These are phyloP conservation scores for Fusarium sp. DNA, from an alignment of 2,329 filamentous ascomycete species.

Conservation along the genomic window DNA sequence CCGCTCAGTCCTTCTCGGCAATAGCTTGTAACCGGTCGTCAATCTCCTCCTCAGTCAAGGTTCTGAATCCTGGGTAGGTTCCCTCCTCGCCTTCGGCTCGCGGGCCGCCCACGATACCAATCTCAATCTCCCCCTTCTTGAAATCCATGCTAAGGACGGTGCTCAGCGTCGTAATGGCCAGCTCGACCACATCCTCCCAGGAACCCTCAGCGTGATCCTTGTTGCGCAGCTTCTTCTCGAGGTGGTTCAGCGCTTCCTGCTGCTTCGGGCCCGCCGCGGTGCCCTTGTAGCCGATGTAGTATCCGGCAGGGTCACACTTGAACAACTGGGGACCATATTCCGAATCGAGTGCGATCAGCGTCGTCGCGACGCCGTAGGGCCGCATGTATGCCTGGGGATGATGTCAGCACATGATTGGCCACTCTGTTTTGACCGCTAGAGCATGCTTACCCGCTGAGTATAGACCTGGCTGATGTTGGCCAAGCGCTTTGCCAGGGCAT, in stretches of 20 bases:
- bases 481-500: constrained; percentile 94
- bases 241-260: constrained; percentile 96
- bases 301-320: constrained; percentile 98
- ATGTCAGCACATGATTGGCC: constrained; percentile 41
- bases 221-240: constrained; percentile 99
- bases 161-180: constrained; percentile 94
- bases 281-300: constrained; percentile 98
- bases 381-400: constrained; percentile 86
- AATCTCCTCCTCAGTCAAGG: constrained; percentile 96
- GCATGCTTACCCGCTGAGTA: constrained; percentile 82
- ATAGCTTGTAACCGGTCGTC: constrained; percentile 98
- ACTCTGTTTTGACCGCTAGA: constrained; percentile 22
- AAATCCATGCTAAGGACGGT: constrained; percentile 98
- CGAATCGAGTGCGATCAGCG: constrained; percentile 91
- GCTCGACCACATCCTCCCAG: constrained; percentile 98
- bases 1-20: constrained; percentile 92
- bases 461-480: constrained; percentile 99
- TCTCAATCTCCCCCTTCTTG: constrained; percentile 99
- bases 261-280: constrained; percentile 98
- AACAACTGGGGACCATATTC: constrained; percentile 95
- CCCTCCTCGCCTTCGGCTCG: constrained; percentile 85
- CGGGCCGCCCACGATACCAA: constrained; percentile 95
- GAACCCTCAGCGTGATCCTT: constrained; percentile 92
- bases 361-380: constrained; percentile 94
- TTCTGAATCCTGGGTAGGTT: constrained; percentile 82